A percentile compares a stretch with the other conserved stretches of the same genome.
These are phyloP conservation scores for Rosa chinensis DNA, from an alignment of 306 rosid species.

Conservation along the genomic window DNA sequence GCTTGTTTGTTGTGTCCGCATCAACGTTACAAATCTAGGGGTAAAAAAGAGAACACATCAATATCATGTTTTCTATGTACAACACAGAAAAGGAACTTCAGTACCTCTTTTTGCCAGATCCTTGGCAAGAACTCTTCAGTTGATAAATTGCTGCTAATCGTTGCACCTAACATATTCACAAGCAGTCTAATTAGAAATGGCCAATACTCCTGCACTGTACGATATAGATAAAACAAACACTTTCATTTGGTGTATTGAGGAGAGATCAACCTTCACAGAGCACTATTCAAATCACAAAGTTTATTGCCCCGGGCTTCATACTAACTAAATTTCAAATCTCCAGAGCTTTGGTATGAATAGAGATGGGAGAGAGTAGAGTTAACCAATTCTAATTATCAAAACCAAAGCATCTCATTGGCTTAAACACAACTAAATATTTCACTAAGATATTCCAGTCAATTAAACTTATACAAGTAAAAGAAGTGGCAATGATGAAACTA, in stretches of 20 bases:
- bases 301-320: not conserved
- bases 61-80: slow-evolving; percentile 4
- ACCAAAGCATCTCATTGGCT: not conserved
- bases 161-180: slow-evolving; percentile 53
- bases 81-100: slow-evolving; percentile 6
- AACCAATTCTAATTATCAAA: not conserved
- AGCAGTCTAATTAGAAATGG: slow-evolving; percentile 13
- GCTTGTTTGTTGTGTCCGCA: slow-evolving; percentile 63
- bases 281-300: not conserved
- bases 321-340: not conserved
- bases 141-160: slow-evolving; percentile 75
- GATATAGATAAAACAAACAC: not conserved
- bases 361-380: not conserved
- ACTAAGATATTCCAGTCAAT: not conserved
- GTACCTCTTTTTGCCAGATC: slow-evolving; percentile 76
- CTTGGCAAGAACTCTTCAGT: slow-evolving; percentile 66
- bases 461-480: not conserved
- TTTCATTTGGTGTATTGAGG: not conserved
- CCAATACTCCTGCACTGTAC: not conserved
- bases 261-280: not conserved
- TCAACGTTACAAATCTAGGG: slow-evolving; percentile 74
- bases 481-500: not conserved
- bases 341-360: not conserved
- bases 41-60: slow-evolving; percentile 25
- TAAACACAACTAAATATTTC: not conserved